Percentiles rank a stretch among this genome's conserved stretches.
These are phyloP conservation scores for Trypanosoma vivax DNA, from an alignment of 208 protist genomes.

Conservation along the genomic window DNA sequence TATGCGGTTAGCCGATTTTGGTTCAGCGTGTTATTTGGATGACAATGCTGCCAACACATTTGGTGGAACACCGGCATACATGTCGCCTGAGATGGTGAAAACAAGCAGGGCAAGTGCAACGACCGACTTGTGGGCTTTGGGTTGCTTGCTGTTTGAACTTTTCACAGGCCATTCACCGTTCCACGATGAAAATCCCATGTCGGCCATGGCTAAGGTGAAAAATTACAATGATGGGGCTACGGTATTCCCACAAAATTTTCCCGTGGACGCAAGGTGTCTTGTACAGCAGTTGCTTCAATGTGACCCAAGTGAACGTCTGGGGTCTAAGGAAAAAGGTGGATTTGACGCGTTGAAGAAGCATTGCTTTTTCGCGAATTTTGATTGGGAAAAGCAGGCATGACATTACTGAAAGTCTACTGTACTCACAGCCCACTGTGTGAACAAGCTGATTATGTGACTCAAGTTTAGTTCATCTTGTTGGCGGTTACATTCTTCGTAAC, in stretches of 20 bases:
- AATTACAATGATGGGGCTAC: slow-evolving; percentile 18
- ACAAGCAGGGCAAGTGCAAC: slow-evolving; percentile 49
- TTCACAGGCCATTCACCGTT: slow-evolving; percentile 57
- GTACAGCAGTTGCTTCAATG: slow-evolving; percentile 66
- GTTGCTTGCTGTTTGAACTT: slow-evolving; percentile 71
- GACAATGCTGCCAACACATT: slow-evolving; percentile 45
- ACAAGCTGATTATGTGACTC: neutral
- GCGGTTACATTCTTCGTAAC: no score
- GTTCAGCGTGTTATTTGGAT: slow-evolving; percentile 45
- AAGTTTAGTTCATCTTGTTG: no score
- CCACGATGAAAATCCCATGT: slow-evolving; percentile 37
- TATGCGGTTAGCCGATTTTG: slow-evolving; percentile 83
- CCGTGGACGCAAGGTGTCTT: slow-evolving; percentile 53
- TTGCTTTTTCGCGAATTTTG: slow-evolving; percentile 73
- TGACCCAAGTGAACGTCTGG: slow-evolving; percentile 63
- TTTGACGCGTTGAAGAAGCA: slow-evolving; percentile 78
- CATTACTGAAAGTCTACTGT: no score
- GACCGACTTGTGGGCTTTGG: slow-evolving; percentile 85
- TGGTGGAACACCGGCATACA: slow-evolving; percentile 66
- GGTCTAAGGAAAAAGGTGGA: slow-evolving; percentile 52
- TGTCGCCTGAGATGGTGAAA: slow-evolving; percentile 62
- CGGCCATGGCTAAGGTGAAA: slow-evolving; percentile 58
- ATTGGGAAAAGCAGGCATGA: slow-evolving; percentile 32
- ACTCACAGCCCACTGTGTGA: neutral
- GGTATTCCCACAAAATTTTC: slow-evolving; percentile 36